Conservation (phyloP, 352 stramenopile genomes). For the Phytophthora syringae region DNA sequence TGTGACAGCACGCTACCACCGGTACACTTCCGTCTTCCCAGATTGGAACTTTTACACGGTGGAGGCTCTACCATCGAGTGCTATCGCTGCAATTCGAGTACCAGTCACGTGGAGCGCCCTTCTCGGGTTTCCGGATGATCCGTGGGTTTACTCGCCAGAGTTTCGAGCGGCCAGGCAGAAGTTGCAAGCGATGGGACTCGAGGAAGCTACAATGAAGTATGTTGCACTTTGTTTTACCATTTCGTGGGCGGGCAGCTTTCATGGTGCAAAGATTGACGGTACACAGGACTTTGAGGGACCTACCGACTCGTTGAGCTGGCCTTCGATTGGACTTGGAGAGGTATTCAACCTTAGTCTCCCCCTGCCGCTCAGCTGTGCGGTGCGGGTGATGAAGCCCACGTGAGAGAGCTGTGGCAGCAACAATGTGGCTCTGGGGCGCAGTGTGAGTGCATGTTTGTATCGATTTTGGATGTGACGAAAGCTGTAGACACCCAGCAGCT, state of each 20-base stretch:
- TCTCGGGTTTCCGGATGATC: not conserved
- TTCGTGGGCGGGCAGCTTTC: not conserved
- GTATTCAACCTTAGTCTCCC: not conserved
- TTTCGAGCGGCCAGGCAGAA: not conserved
- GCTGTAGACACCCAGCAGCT: not conserved
- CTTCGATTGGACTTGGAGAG: not conserved
- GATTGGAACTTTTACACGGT: not conserved
- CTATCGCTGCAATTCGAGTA: not conserved
- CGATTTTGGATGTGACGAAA: not conserved
- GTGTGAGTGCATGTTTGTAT: not conserved
- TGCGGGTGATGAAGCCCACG: not conserved
- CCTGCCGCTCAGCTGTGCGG: not conserved
- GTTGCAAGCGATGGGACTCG: slow-evolving; percentile 1
- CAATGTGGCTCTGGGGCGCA: not conserved
- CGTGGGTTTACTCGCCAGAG: not conserved
- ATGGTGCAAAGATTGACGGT: not conserved
- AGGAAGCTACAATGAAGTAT: not conserved
- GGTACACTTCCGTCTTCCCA: not conserved
- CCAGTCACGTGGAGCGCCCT: not conserved
- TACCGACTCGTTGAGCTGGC: not conserved
- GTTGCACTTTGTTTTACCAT: not conserved
- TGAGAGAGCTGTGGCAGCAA: not conserved
- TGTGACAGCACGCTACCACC: not conserved
- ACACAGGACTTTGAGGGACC: not conserved
- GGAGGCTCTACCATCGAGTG: not conserved